These are phyloP conservation scores for Pleurotus eryngii DNA, from an alignment of 768 basidiomycete species.

Conservation along the genomic window DNA sequence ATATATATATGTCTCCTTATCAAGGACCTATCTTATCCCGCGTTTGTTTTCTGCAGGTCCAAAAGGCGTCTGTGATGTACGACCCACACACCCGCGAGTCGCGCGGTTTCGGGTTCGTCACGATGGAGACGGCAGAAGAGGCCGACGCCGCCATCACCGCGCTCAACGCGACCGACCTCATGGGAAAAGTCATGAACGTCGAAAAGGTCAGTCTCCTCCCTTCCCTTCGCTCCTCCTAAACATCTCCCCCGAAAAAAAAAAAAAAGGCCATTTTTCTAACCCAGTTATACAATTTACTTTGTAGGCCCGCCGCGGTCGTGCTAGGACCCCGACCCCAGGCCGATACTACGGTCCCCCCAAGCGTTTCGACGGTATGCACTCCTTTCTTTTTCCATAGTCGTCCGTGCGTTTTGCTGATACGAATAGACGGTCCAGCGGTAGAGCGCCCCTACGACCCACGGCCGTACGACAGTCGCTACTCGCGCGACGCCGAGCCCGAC, in stretches of 20 bases:
- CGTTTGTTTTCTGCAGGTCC: conserved; percentile 43
- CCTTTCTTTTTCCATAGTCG: neutral
- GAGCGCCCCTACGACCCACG: conserved; percentile 91
- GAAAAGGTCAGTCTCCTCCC: conserved; percentile 59
- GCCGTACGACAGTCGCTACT: conserved; percentile 87
- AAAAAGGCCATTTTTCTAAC: too few relatives aligned
- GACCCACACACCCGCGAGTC: conserved; percentile 69
- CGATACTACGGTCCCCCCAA: conserved; percentile 93
- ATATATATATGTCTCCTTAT: neutral
- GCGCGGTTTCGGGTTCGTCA: conserved; percentile 81
- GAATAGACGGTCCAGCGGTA: conserved; percentile 33
- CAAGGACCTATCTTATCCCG: too few relatives aligned
- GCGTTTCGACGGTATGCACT: conserved; percentile 56
- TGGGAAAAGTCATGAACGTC: conserved; percentile 86
- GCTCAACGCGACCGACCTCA: conserved; percentile 77
- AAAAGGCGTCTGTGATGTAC: conserved; percentile 70
- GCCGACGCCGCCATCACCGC: conserved; percentile 89
- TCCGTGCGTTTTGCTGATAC: conserved; percentile 6
- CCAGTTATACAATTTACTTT: neutral
- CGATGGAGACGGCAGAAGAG: conserved; percentile 68
- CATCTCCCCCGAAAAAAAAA: too few relatives aligned
- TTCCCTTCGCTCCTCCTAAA: neutral
- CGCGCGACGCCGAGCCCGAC: conserved; percentile 43
- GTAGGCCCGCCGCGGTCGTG: conserved; percentile 86
- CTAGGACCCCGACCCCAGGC: conserved; percentile 91